Evolutionary conservation across 2,329 filamentous ascomycete genomes (phyloP), one percentile per base, ranked within the genome.

Genomic region (Madurella fahalii): DNA sequence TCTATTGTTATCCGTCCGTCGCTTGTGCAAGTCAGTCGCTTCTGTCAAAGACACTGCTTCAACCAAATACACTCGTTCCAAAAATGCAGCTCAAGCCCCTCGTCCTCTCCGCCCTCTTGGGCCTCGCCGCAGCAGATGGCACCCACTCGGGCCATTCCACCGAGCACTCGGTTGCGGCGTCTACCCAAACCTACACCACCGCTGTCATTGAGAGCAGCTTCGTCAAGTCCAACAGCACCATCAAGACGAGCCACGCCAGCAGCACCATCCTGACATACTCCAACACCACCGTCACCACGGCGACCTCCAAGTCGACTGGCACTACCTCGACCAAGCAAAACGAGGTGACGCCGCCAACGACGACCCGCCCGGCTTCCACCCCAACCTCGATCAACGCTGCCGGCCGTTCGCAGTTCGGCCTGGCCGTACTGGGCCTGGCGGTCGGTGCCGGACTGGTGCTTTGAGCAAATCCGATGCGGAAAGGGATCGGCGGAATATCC

Each of bases 81-180:
- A 64, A 59, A 40, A 64, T 63, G 61, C 57, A 62, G 30, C 43
- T 60, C 55, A 54, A 58, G 40, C 51, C 56, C 18, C 52, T 64
- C 56, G 3, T 61, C 52, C 45, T 64, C 50, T 53, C 61, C 5
- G 46, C 57, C 43, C 50, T 63, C 25, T 39, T 54, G 17, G 50
- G 47, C 50, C 30, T 61, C 5, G 53, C 56, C 45, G 20, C 49
- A 1, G 58, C 61, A 32, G 31, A 58, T n/a, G 48, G 54, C 4
- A 42, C 43, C 45, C 18, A 48, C 40, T 46, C 41, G 32, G 9
- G 32, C 31, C 17, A 9, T 43, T 34, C n/a, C 9, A 39, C 44
- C 40, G 42, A 20, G 9, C n/a, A 34, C 40, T 47, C 30, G 17
- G 43, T 30, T 17, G 51, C 18, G 34, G 44, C 1, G 17, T 13